Evolutionary conservation across 257 asterid species (phyloP).

Genomic region (Solanum lycopersicoides): DNA sequence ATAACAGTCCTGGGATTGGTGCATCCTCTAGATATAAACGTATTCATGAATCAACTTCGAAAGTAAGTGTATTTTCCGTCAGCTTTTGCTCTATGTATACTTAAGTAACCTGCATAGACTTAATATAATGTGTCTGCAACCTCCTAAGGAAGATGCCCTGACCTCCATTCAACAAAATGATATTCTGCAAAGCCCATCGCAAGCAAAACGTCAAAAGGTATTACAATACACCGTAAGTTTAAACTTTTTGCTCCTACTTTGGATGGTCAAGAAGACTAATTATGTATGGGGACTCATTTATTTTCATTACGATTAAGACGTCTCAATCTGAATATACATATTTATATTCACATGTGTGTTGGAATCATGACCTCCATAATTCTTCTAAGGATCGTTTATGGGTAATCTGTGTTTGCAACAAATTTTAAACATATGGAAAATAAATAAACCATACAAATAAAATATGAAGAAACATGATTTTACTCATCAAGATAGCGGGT

Average conservation of each 20-base stretch:
- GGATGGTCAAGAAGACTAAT: background rate
- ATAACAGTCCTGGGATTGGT: background rate
- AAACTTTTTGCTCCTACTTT: background rate
- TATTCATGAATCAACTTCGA: background rate
- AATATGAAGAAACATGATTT: too few species aligned
- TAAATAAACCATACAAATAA: too few species aligned
- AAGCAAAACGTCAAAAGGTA: background rate
- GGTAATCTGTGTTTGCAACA: too few species aligned
- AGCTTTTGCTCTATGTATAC: background rate
- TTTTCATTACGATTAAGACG: background rate
- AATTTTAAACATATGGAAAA: too few species aligned
- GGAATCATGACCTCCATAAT: background rate
- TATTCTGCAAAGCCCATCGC: background rate
- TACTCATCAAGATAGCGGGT: too few species aligned
- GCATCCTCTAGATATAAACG: background rate
- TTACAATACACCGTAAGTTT: background rate
- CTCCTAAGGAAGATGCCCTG: background rate
- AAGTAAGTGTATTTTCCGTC: background rate
- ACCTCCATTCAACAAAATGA: background rate
- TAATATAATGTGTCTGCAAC: too few species aligned
- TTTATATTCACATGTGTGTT: background rate
- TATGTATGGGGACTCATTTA: background rate
- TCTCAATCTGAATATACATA: background rate
- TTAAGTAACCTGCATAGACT: background rate
- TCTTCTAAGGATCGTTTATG: background rate